These are phyloP conservation scores for Cadophora sp. DNA, from an alignment of 2,329 filamentous ascomycete species.

Conservation along the genomic window DNA sequence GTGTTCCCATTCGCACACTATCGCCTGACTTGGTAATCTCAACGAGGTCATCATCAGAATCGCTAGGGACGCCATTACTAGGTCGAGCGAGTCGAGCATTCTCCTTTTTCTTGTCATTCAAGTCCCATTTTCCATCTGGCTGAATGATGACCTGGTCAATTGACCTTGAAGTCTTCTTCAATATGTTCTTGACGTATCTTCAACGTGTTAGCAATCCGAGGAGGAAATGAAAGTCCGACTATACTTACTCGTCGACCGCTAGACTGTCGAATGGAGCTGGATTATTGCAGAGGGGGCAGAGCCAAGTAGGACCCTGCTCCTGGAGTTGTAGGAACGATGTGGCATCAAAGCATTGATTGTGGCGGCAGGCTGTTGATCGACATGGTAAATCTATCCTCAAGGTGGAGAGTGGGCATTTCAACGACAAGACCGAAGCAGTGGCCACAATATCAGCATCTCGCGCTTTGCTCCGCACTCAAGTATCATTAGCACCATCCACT, in stretches of 20 bases:
- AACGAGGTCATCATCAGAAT: conserved; percentile 57
- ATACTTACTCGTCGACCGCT: conserved; percentile 81
- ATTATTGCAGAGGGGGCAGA: conserved; percentile 94
- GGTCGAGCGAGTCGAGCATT: conserved; percentile 28
- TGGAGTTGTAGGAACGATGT: conserved; percentile 91
- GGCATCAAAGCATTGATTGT: conserved; percentile 95
- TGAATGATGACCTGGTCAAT: conserved; percentile 90
- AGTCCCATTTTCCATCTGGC: conserved; percentile 80
- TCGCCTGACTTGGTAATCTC: conserved; percentile 50
- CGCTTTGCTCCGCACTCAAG: conserved; percentile 76
- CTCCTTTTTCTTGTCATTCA: conserved; percentile 36
- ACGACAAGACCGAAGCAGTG: conserved; percentile 84
- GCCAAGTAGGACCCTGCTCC: conserved; percentile 95
- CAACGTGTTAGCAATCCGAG: conserved; percentile 28
- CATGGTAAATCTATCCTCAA: conserved; percentile 82
- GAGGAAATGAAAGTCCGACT: conserved; percentile 19
- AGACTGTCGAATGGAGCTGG: conserved; percentile 79
- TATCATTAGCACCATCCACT: conserved; percentile 13
- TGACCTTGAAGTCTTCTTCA: conserved; percentile 72
- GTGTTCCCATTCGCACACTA: conserved; percentile 41
- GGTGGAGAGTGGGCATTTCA: conserved; percentile 92
- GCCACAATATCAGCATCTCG: conserved; percentile 89
- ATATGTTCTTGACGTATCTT: conserved; percentile 87
- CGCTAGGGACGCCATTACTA: conserved; percentile 39
- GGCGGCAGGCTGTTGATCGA: conserved; percentile 79